Evolutionary conservation across 306 rosid species (phyloP).

Genomic region (Quercus berberidifolia): DNA sequence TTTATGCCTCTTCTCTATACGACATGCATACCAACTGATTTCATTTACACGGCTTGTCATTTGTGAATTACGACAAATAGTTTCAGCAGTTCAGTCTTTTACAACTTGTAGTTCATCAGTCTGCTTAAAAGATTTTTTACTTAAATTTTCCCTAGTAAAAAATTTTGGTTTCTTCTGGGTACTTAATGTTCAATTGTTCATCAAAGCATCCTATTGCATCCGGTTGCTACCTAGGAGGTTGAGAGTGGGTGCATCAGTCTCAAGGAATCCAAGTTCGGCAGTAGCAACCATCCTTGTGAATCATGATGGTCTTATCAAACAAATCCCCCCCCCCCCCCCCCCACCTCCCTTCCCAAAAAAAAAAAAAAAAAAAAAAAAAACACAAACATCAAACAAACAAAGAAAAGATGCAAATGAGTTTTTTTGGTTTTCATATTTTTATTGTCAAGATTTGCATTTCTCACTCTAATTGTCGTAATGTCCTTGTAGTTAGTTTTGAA

Average conservation of each 20-base stretch:
- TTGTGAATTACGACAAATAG: too few species aligned
- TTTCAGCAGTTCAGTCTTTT: too few species aligned
- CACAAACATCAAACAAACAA: too few species aligned
- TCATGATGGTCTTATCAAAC: neutral
- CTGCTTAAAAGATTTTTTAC: too few species aligned
- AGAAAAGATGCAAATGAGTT: neutral
- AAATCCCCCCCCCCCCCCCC: too few species aligned
- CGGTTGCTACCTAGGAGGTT: neutral
- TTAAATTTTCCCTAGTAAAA: too few species aligned
- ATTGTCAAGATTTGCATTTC: neutral
- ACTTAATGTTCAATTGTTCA: neutral
- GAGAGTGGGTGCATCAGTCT: neutral
- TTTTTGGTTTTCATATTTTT: neutral
- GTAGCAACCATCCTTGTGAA: neutral
- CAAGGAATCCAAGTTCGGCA: neutral
- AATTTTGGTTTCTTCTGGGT: neutral
- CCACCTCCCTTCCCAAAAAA: accelerated
- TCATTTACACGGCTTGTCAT: too few species aligned
- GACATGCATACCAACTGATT: too few species aligned
- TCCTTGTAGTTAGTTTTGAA: neutral
- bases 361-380: too few species aligned
- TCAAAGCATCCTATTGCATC: neutral
- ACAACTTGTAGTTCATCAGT: too few species aligned
- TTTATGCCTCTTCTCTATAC: too few species aligned
- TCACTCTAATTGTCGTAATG: neutral